Evolutionary conservation across 306 rosid genomes (phyloP).

Genomic region (Castanea sativa): DNA sequence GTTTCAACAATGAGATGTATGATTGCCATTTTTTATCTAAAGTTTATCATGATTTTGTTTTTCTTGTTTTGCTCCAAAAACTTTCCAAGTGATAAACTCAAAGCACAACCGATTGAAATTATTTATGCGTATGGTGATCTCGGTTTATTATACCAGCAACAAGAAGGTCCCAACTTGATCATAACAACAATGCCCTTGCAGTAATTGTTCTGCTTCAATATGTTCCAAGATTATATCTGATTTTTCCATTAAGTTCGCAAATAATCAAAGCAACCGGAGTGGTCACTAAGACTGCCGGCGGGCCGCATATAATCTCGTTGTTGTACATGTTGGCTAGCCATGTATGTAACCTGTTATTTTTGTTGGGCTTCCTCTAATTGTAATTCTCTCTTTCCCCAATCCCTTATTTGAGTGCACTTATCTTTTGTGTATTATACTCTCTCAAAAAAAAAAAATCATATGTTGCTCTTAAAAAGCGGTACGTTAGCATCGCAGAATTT

Average conservation of each 20-base stretch:
- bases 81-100: neutral
- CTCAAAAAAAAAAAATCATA: too few species aligned
- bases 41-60: neutral
- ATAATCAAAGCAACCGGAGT: constrained; percentile 94
- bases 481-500: too few species aligned
- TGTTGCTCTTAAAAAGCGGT: too few species aligned
- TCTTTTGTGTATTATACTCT: too few species aligned
- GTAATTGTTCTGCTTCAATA: constrained; percentile 92
- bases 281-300: constrained; percentile 99
- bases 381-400: neutral
- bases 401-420: too few species aligned
- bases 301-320: constrained; percentile 92
- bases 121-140: constrained; percentile 77
- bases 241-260: constrained; percentile 85
- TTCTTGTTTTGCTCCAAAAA: constrained; percentile 12
- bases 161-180: constrained; percentile 59
- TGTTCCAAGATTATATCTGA: constrained; percentile 91
- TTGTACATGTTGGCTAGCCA: constrained; percentile 98
- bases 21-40: constrained; percentile 3
- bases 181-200: constrained; percentile 92
- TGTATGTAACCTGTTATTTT: constrained; percentile 46
- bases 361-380: neutral
- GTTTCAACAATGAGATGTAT: neutral
- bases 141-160: constrained; percentile 96
- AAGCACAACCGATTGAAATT: constrained; percentile 27